Conservation (phyloP, 73 alveolate genomes). For the Tetrahymena thermophila region DNA sequence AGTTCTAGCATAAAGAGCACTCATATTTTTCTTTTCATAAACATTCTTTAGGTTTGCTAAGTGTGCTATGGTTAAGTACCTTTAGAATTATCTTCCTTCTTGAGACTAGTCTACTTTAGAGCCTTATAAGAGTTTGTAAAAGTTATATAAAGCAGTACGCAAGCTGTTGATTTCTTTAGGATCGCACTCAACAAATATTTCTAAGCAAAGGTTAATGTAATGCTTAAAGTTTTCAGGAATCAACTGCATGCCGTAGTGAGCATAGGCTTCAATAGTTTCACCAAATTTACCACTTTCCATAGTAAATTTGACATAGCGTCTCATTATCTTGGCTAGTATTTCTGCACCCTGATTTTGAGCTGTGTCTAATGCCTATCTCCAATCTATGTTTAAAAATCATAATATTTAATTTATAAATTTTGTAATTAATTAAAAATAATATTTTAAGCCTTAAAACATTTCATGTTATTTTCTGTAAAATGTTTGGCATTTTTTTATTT, state of each 20-base stretch:
- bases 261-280: conserved; percentile 86
- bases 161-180: conserved; percentile 82
- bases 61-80: conserved; percentile 72
- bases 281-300: conserved; percentile 87
- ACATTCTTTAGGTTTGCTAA: conserved; percentile 71
- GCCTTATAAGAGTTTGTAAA: conserved; percentile 73
- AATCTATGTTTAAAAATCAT: conserved; percentile 52
- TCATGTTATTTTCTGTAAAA: no score
- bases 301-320: conserved; percentile 74
- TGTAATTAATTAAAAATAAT: no score
- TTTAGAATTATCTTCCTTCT: conserved; percentile 71
- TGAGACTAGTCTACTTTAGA: conserved; percentile 71
- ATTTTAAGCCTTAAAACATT: no score
- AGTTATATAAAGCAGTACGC: conserved; percentile 76
- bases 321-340: conserved; percentile 76
- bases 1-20: conserved; percentile 75
- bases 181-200: conserved; percentile 91
- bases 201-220: conserved; percentile 92
- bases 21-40: conserved; percentile 68
- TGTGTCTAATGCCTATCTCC: conserved; percentile 81
- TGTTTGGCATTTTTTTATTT: no score
- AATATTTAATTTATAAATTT: conserved; percentile 12
- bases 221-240: conserved; percentile 74
- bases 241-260: conserved; percentile 90
- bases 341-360: conserved; percentile 89